These are phyloP conservation scores for Elsinoe batatas DNA, from an alignment of 2,329 filamentous ascomycete species.

Conservation along the genomic window DNA sequence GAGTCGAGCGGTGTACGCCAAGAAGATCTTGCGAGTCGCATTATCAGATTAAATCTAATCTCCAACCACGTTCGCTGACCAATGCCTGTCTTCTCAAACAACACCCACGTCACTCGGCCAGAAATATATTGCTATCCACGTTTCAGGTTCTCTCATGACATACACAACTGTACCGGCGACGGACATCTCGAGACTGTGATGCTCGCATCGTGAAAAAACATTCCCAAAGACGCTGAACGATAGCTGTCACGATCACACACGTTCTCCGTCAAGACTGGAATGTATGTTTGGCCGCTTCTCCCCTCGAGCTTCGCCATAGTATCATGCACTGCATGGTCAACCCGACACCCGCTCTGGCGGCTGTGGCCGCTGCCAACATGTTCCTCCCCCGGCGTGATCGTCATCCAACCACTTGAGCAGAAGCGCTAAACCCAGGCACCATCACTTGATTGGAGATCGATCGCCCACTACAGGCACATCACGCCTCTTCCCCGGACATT, in stretches of 20 bases:
- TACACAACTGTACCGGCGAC: no score
- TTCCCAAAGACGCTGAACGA: no score
- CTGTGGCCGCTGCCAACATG: no score
- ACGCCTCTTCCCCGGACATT: not conserved
- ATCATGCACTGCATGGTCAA: no score
- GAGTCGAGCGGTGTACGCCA: not conserved
- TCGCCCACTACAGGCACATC: not conserved
- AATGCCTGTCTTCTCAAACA: not conserved
- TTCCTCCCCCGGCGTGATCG: not conserved
- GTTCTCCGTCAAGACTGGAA: no score
- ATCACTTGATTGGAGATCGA: not conserved
- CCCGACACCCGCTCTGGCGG: no score
- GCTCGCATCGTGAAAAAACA: no score
- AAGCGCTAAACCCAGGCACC: not conserved
- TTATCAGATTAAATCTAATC: not conserved
- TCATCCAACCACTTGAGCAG: not conserved
- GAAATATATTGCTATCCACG: not conserved
- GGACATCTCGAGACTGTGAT: no score
- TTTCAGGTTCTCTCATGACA: not conserved
- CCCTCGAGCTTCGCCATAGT: no score
- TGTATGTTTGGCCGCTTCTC: no score
- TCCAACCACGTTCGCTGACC: not conserved
- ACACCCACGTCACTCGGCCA: not conserved
- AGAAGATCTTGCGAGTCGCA: not conserved
- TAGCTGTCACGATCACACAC: no score